Evolutionary conservation across 2,329 filamentous ascomycete genomes (phyloP).

Genomic region (Eutypella sp.): DNA sequence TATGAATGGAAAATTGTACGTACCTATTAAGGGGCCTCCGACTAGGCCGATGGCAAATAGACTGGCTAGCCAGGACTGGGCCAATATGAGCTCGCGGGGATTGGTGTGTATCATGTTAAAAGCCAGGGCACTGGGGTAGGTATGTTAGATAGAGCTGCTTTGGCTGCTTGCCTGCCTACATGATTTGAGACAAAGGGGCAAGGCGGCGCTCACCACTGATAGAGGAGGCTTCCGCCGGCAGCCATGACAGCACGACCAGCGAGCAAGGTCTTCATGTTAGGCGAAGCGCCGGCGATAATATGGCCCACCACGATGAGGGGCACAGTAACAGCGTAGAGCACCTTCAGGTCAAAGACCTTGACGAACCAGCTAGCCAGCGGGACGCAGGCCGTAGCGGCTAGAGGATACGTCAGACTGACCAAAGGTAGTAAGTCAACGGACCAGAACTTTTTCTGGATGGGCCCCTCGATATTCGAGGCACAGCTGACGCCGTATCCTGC

Average conservation of each 20-base stretch:
- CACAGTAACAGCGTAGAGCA: conserved; percentile 20
- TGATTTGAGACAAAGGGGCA: too few relatives aligned
- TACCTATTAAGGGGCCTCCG: conserved; percentile 23
- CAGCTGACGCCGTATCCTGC: conserved; percentile 40
- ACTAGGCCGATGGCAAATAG: conserved; percentile 22
- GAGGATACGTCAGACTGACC: conserved; percentile 32
- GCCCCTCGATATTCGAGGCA: conserved; percentile 50
- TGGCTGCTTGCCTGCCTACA: background rate
- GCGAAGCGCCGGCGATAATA: conserved; percentile 25
- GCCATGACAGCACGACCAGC: conserved; percentile 28
- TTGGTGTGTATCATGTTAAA: conserved; percentile 18
- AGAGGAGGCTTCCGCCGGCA: conserved; percentile 24
- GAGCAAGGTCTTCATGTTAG: conserved; percentile 25
- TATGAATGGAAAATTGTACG: too few relatives aligned
- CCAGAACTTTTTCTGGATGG: conserved; percentile 48
- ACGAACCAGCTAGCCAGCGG: conserved; percentile 30
- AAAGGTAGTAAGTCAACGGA: conserved; percentile 34
- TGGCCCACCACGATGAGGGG: conserved; percentile 24
- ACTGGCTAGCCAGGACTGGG: conserved; percentile 15
- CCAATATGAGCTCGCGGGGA: conserved; percentile 12
- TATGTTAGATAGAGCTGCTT: background rate
- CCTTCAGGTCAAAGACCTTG: conserved; percentile 27
- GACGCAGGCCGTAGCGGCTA: conserved; percentile 29
- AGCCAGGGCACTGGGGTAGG: conserved; percentile 6
- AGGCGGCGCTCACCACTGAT: conserved; percentile 29